Conservation (phyloP, 2,329 filamentous ascomycete genomes). For the Pestalotiopsis sp. region DNA sequence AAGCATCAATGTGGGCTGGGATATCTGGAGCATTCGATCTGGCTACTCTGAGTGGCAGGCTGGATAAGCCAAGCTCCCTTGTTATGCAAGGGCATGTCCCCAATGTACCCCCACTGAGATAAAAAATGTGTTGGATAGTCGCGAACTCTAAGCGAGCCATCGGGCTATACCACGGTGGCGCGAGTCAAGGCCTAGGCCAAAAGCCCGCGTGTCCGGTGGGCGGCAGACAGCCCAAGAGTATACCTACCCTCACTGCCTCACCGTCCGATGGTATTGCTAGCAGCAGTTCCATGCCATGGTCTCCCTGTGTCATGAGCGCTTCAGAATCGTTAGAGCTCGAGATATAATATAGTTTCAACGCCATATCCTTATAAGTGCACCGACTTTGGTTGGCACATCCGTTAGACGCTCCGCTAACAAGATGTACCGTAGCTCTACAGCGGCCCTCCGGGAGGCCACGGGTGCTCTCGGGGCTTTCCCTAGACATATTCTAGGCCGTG, state of each 20-base stretch:
- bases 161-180: not conserved
- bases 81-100: not conserved
- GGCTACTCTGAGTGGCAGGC: not conserved
- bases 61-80: not conserved
- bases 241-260: not conserved
- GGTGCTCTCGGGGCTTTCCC: not conserved
- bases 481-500: not conserved
- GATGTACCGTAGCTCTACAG: not conserved
- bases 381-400: constrained; percentile 1
- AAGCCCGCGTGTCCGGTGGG: not conserved
- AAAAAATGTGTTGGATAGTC: not conserved
- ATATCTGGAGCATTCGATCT: not conserved
- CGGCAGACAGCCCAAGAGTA: not conserved
- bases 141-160: not conserved
- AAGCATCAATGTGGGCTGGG: not conserved
- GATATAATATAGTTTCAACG: constrained; percentile 1
- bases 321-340: not conserved
- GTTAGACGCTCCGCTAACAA: not conserved
- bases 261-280: not conserved
- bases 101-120: constrained; percentile 1
- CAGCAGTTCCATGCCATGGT: not conserved
- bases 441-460: not conserved
- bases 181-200: not conserved
- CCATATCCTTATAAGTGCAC: not conserved
- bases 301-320: not conserved